phyloP scores from a whole-genome alignment of 2,329 filamentous ascomycete genomes.

The Pezicula carpinea region DNA sequence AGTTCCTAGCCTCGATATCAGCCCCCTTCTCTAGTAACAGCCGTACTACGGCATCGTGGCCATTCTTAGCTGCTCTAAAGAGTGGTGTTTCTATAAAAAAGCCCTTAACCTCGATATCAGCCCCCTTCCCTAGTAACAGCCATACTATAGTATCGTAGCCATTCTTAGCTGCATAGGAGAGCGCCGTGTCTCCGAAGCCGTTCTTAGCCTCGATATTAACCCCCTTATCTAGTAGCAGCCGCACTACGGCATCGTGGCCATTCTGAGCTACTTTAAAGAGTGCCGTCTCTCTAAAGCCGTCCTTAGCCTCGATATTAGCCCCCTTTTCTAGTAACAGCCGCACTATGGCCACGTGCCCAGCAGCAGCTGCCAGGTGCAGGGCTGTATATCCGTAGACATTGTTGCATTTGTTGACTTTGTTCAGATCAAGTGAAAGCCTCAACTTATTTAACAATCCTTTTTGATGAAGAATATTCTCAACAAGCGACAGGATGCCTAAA shows the following conservation, averaged over 20 bases:
- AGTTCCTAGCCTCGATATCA: not conserved
- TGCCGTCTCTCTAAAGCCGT: not conserved
- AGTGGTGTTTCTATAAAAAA: conserved; percentile 2
- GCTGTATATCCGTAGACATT: no score
- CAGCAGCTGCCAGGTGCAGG: not conserved
- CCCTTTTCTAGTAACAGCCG: not conserved
- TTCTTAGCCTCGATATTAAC: not conserved
- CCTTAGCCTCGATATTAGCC: not conserved
- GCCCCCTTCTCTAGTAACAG: not conserved
- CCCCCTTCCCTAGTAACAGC: not conserved
- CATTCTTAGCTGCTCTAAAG: not conserved
- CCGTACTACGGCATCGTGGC: not conserved
- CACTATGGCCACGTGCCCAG: not conserved
- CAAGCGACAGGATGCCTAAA: conserved; percentile 10
- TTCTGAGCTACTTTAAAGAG: not conserved
- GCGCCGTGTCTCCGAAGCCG: not conserved
- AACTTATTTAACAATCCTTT: no score
- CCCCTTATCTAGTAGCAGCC: conserved; percentile 6
- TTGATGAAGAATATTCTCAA: conserved; percentile 5
- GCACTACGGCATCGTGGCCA: conserved; percentile 2
- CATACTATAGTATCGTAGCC: not conserved
- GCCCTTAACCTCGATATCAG: not conserved
- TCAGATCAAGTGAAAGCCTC: no score
- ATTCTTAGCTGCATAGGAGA: not conserved
- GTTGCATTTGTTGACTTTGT: no score